Evolutionary conservation across 257 asterid species (phyloP).

Genomic region (Ilex aquifolium): DNA sequence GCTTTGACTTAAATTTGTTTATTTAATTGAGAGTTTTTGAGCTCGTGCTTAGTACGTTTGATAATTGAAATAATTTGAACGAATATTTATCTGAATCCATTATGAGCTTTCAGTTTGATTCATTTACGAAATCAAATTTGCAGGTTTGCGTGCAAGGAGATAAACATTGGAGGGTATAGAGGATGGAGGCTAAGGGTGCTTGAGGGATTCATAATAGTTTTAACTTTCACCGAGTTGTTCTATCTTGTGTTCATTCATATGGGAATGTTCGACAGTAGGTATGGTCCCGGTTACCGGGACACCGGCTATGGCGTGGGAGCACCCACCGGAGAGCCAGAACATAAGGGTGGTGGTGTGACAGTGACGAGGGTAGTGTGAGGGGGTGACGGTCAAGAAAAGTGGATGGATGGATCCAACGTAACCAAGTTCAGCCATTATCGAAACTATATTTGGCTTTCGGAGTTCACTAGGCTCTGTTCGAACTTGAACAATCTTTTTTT

Average conservation of each 20-base stretch:
- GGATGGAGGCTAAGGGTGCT: background rate
- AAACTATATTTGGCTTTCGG: too few relatives aligned
- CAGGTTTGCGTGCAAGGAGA: background rate
- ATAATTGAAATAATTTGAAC: too few relatives aligned
- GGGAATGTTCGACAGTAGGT: background rate
- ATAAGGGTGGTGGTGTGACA: background rate
- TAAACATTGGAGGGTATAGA: background rate
- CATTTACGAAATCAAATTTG: background rate
- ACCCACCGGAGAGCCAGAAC: background rate
- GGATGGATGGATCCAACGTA: too few relatives aligned
- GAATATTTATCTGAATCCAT: too few relatives aligned
- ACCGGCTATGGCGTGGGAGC: background rate
- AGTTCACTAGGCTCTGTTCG: too few relatives aligned
- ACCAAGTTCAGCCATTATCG: too few relatives aligned
- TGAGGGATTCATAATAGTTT: background rate
- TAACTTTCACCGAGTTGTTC: background rate
- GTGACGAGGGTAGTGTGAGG: background rate
- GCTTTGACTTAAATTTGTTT: too few relatives aligned
- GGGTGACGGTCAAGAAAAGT: too few relatives aligned
- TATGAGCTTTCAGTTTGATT: too few relatives aligned
- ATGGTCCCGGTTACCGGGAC: background rate
- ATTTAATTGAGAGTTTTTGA: too few relatives aligned
- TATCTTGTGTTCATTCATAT: background rate
- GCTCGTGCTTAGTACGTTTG: too few relatives aligned
- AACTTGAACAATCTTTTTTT: too few relatives aligned